Evolutionary conservation across 345 rosid species (phyloP).

Genomic region (Eucalyptus tenuipes): DNA sequence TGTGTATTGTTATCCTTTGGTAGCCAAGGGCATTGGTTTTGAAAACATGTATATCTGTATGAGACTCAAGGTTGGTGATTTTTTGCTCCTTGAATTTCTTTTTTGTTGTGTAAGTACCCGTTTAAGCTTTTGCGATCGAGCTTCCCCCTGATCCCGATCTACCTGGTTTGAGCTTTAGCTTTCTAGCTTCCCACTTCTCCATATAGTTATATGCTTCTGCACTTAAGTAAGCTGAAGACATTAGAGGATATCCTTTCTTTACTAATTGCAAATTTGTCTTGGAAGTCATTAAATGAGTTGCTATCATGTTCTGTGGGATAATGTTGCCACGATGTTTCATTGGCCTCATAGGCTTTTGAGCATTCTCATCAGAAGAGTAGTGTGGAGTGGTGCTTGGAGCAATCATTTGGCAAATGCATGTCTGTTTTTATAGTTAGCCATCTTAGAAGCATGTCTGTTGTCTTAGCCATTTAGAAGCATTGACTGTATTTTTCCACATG

Average conservation of each 20-base stretch:
- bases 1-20: background rate
- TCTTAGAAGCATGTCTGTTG: background rate
- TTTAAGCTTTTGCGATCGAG: background rate
- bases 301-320: background rate
- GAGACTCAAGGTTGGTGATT: background rate
- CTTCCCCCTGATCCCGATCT: background rate
- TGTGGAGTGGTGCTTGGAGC: background rate
- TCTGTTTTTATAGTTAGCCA: background rate
- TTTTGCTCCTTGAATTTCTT: background rate
- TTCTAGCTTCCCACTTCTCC: background rate
- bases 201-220: background rate
- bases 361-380: background rate
- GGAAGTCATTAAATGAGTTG: background rate
- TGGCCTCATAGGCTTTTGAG: background rate
- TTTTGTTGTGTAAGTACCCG: background rate
- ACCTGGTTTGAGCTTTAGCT: background rate
- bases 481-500: background rate
- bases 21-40: background rate
- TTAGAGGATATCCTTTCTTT: background rate
- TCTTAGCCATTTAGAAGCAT: background rate
- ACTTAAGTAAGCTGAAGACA: background rate
- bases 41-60: background rate
- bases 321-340: background rate
- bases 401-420: background rate
- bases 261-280: background rate